Base-by-base conservation (phyloP, 768 basidiomycete genomes). In the Lyophyllum atratum region DNA sequence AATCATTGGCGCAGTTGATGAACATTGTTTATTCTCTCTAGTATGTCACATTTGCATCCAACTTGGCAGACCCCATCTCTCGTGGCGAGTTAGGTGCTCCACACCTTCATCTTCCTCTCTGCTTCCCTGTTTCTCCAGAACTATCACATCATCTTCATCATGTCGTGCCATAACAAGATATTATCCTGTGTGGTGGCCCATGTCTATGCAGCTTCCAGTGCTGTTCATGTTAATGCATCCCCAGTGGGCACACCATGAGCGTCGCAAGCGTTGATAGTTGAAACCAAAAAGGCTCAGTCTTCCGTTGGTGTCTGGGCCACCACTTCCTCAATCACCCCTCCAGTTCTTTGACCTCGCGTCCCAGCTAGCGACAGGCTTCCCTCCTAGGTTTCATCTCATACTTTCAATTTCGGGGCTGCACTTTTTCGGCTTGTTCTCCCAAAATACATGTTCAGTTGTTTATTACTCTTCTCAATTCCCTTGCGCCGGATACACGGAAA, bases 401-500 rank as follows among this genome's bases (percentile, higher is more conserved):
- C 52, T 12, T 9, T 26, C 14, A 4, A 2, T 4, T 54, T 31
- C 28, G n/a, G 28, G 9, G 5, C 6, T 15, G 22, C 21, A 3
- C 39, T 44, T 31, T 54, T 28, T 7, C 24, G 9, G 7, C 24
- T 14, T n/a, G 17, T 11, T 6, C 12, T 39, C 2, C 26, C 19
- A 1, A 10, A 42, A 3, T 8, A 24, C n/a, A 53, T 53, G 14
- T 34, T 11, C 15, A 19, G 22, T 15, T 53, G 6, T 53, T 53
- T 19, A 8, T 31, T 3, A 44, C 28, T 1, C 12, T 45, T 3
- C 43, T 45, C 15, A 53, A 33, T 33, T 21, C 39, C 3, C n/a
- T 54, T 21, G 44, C 43, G 4, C 44, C 29, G 15, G 33, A 49
- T 17, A 69, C 67, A 1, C 58, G 61, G 9, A 34, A 31, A 9